These are phyloP conservation scores for Protomyces pachydermus DNA, from an alignment of 1,139 yeast genomes.

Conservation along the genomic window DNA sequence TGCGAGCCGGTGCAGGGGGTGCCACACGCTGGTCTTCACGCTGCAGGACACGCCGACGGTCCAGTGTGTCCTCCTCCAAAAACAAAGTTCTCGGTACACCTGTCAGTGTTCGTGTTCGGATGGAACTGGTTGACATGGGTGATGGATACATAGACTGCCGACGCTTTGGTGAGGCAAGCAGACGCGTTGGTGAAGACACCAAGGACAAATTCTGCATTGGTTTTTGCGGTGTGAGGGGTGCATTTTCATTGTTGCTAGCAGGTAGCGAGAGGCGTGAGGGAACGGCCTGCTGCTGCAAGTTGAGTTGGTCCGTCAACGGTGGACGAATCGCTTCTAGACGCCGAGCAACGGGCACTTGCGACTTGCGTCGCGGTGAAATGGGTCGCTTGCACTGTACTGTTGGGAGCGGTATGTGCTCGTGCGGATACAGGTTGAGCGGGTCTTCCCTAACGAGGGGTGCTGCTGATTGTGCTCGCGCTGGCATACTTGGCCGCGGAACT, in stretches of 20 bases:
- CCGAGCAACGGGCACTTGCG: conserved; percentile 13
- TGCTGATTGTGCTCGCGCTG: background rate
- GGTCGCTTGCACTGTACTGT: conserved; percentile 7
- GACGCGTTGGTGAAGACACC: background rate
- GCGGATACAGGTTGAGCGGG: conserved; percentile 15
- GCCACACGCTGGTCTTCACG: conserved; percentile 18
- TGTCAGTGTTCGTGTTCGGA: conserved; percentile 13
- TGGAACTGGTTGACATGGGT: background rate
- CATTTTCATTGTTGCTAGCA: conserved; percentile 5
- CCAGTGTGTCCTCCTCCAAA: conserved; percentile 1
- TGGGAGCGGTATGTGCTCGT: background rate
- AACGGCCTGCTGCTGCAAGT: conserved; percentile 2
- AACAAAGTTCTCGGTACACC: conserved; percentile 1
- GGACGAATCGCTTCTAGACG: conserved; percentile 5
- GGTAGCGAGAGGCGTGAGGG: background rate
- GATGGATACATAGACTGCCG: conserved; percentile 1
- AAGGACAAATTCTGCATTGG: background rate
- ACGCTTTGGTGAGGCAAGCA: conserved; percentile 1
- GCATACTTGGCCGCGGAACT: background rate
- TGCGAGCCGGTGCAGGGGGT: conserved; percentile 12
- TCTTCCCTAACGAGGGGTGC: conserved; percentile 12
- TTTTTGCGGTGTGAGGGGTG: background rate
- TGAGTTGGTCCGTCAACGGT: conserved; percentile 2
- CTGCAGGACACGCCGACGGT: background rate
- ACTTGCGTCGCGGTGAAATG: conserved; percentile 15